phyloP scores from a whole-genome alignment of 2,329 filamentous ascomycete species.

The Penicillium sp. region DNA sequence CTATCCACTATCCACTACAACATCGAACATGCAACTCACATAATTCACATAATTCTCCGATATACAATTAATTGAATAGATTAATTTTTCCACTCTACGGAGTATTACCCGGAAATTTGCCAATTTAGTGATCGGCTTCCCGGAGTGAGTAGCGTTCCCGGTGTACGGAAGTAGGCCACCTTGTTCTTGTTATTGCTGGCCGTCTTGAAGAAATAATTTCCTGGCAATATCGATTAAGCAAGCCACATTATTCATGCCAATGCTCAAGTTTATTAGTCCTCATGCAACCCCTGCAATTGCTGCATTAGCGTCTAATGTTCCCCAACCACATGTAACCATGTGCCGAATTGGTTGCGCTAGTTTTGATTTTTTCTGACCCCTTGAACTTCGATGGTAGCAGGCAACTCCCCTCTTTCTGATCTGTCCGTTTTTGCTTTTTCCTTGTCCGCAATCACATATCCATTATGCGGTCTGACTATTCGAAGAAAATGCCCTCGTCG shows the following conservation, averaged over 20 bases:
- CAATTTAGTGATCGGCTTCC: background rate
- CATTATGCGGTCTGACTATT: constrained; percentile 10
- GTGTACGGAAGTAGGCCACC: background rate
- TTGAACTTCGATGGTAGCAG: background rate
- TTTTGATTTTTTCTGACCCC: background rate
- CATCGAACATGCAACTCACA: too few relatives aligned
- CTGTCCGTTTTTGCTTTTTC: background rate
- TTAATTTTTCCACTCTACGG: background rate
- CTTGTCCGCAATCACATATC: background rate
- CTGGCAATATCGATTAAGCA: too few relatives aligned
- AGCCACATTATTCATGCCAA: background rate
- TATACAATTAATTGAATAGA: background rate
- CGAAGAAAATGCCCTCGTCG: constrained; percentile 10
- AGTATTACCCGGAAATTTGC: background rate
- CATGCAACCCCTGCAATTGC: background rate
- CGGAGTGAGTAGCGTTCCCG: background rate
- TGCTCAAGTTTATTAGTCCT: background rate
- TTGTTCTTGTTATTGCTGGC: background rate
- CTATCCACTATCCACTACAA: background rate
- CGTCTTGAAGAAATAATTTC: background rate
- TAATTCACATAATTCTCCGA: too few relatives aligned
- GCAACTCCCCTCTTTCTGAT: background rate
- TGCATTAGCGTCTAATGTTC: background rate
- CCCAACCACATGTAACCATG: background rate
- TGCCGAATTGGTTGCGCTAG: background rate